Evolutionary conservation across 1,284 basidiomycete species (phyloP).

Genomic region (Athelia sp.): DNA sequence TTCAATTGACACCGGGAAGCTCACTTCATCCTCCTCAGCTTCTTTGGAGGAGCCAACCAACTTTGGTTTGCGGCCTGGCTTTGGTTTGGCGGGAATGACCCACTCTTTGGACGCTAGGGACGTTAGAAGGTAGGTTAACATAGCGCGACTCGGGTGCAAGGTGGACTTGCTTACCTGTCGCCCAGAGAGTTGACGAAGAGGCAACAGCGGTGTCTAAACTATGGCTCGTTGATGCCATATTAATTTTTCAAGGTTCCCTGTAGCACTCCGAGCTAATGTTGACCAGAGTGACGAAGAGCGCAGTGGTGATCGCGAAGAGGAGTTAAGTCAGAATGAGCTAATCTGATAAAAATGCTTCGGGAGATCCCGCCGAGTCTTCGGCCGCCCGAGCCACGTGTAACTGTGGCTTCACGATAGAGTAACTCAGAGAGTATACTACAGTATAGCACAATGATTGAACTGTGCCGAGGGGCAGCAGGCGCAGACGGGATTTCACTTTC

Average conservation of each 20-base stretch:
- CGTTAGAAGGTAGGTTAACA: constrained; percentile 7
- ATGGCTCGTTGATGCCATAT: constrained; percentile 18
- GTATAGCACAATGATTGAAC: too few relatives aligned
- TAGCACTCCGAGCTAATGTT: too few relatives aligned
- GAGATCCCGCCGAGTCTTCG: too few relatives aligned
- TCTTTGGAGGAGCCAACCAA: constrained; percentile 44
- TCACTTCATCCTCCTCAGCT: constrained; percentile 45
- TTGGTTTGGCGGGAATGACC: constrained; percentile 86
- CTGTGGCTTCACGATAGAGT: too few relatives aligned
- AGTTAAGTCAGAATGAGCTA: too few relatives aligned
- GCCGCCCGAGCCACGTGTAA: too few relatives aligned
- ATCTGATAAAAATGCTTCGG: too few relatives aligned
- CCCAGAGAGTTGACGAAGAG: constrained; percentile 37
- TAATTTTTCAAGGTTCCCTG: constrained; percentile 12
- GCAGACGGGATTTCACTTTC: too few relatives aligned
- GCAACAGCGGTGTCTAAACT: constrained; percentile 12
- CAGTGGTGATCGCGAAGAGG: neutral
- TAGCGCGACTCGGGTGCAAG: too few relatives aligned
- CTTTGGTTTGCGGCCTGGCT: constrained; percentile 87
- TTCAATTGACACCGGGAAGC: constrained; percentile 9
- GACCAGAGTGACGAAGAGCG: constrained; percentile 22
- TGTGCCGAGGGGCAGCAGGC: too few relatives aligned
- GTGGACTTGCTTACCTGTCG: constrained; percentile 39
- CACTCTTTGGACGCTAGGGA: constrained; percentile 79
- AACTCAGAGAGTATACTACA: too few relatives aligned